Evolutionary conservation across 345 rosid species (phyloP), one percentile per base, ranked within the genome.

Genomic region (Pistacia vera): DNA sequence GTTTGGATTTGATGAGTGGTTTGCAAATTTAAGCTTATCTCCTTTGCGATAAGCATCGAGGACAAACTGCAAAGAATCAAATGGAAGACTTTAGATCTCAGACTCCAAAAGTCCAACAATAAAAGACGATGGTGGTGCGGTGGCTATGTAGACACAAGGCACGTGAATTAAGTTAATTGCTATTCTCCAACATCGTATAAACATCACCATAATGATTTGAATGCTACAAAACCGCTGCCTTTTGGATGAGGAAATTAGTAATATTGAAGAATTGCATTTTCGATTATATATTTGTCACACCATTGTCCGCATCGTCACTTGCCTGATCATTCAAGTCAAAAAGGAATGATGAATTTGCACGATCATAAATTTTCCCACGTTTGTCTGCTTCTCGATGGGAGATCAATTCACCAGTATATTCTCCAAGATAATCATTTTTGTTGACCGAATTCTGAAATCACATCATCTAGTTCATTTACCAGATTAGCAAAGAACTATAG

Each of bases 281-380:
- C 4, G 2, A 52, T 28, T 18, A 30, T n/a, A 48, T 11, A 25
- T 25, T 10, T 33, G 25, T 59, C 57, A 28, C 9, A 35, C 16
- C 54, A 72, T 17, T 49, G 36, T 60, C 33, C 56, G 28, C 48
- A 38, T 74, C 25, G 28, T 54, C 70, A 78, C 88, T 84, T 86
- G 87, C 99, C 98, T 96, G 97, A 82, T 96, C 99, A 87, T 96
- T 96, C 86, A 96, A 85, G 87, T 96, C 99, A 75, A 96, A 96
- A 67, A 96, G 97, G 84, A 93, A 96, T 5, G 98, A 96, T 20
- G 99, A 96, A 82, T 96, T 93, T 64, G 95, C 98, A 68, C 98
- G 95, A 81, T 96, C 99, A 72, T 96, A 96, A 62, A 96, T 96
- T 81, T 96, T 96, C 74, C 99, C 98, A 58, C 99, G 97, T 84